These are phyloP conservation scores for Rhexocercosporidium sp. DNA, from an alignment of 2,329 filamentous ascomycete species.

Conservation along the genomic window DNA sequence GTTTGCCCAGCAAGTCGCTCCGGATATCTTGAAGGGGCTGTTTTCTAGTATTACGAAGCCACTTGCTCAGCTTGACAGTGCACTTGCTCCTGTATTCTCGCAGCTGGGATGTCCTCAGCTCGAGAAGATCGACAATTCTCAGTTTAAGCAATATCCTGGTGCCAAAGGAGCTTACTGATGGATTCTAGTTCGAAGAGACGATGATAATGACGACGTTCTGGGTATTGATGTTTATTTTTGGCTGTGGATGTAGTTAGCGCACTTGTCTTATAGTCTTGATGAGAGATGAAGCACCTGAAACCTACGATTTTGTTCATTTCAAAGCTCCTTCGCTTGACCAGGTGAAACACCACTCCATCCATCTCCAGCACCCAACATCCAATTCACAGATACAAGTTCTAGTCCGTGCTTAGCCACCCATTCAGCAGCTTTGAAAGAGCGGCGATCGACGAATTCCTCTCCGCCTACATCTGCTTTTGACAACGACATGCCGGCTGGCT, in stretches of 20 bases:
- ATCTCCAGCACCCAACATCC: conserved; percentile 17
- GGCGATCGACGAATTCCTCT: conserved; percentile 15
- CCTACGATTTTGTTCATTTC: not conserved
- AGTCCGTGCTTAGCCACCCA: conserved; percentile 18
- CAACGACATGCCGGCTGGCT: conserved; percentile 8
- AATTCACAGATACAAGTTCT: conserved; percentile 14
- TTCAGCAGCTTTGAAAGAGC: conserved; percentile 16
- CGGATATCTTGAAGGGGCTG: conserved; percentile 49
- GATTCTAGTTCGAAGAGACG: not conserved
- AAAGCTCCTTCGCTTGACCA: conserved; percentile 2
- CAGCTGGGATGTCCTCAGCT: conserved; percentile 33
- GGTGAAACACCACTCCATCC: conserved; percentile 1
- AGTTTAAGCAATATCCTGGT: conserved; percentile 36
- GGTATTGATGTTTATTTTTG: not conserved
- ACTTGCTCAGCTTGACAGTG: conserved; percentile 43
- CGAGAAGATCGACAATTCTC: conserved; percentile 27
- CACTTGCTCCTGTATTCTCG: conserved; percentile 34
- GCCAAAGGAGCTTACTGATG: conserved; percentile 15
- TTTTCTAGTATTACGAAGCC: conserved; percentile 42
- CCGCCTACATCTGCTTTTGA: conserved; percentile 17
- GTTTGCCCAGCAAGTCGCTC: conserved; percentile 46
- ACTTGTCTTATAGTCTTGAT: not conserved
- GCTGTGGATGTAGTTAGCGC: not conserved
- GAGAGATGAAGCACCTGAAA: not conserved
- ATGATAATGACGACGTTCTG: not conserved